Evolutionary conservation across 2,329 filamentous ascomycete species (phyloP).

Genomic region (Ophiostoma sp.): DNA sequence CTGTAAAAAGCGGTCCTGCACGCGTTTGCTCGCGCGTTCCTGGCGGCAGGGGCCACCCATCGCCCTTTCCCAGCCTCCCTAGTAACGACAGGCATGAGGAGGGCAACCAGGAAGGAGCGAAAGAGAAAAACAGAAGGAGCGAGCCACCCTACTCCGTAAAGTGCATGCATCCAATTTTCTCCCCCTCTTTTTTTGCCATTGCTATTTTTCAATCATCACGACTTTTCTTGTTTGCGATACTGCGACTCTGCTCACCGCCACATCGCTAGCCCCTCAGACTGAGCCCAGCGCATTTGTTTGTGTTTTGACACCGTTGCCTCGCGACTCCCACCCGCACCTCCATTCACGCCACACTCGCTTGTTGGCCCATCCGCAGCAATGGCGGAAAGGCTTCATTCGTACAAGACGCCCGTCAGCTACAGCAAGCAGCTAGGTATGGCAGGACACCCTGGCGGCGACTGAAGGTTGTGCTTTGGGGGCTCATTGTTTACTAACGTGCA

Average conservation of each 20-base stretch:
- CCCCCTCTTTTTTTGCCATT: conserved; percentile 14
- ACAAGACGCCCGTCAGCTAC: conserved; percentile 78
- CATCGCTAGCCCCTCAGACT: not conserved
- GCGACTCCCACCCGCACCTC: conserved; percentile 6
- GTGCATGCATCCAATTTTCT: conserved; percentile 17
- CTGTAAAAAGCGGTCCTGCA: conserved; percentile 14
- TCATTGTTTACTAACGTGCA: conserved; percentile 11
- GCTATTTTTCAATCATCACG: conserved; percentile 17
- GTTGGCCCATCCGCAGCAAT: conserved; percentile 44
- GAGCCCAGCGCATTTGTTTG: not conserved
- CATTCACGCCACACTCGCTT: not conserved
- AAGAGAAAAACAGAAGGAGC: conserved; percentile 13
- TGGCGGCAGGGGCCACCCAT: conserved; percentile 21
- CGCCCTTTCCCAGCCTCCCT: conserved; percentile 25
- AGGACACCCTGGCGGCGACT: conserved; percentile 1
- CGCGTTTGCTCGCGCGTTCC: conserved; percentile 23
- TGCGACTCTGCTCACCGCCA: conserved; percentile 13
- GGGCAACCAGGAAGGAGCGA: conserved; percentile 8
- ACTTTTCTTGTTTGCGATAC: conserved; percentile 2
- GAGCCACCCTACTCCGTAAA: conserved; percentile 13
- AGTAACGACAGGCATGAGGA: conserved; percentile 3
- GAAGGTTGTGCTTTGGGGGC: not conserved
- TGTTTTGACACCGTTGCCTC: conserved; percentile 7
- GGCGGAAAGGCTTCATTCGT: conserved; percentile 67
- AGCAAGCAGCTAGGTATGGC: conserved; percentile 71